Evolutionary conservation across 2,329 filamentous ascomycete species (phyloP).

Genomic region (Fusarium sp.): DNA sequence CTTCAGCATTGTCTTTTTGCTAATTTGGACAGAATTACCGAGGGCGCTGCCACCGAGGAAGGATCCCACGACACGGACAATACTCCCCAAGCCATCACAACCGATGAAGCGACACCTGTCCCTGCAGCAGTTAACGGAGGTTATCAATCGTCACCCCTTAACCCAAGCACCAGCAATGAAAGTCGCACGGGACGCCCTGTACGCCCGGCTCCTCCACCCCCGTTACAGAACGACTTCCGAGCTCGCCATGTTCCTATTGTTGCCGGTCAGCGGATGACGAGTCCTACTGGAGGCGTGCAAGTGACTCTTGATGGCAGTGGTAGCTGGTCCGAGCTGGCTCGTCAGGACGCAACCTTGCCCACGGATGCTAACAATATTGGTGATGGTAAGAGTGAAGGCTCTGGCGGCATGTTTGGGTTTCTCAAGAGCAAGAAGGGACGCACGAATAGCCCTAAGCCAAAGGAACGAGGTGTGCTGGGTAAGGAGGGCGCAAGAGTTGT

Average conservation of each 20-base stretch:
- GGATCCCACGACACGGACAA: slow-evolving; percentile 29
- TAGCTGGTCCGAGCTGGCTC: slow-evolving; percentile 91
- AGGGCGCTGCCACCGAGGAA: slow-evolving; percentile 40
- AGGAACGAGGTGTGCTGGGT: slow-evolving; percentile 90
- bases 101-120: slow-evolving; percentile 60
- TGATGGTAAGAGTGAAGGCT: slow-evolving; percentile 65
- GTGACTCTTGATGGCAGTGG: slow-evolving; percentile 90
- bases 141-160: slow-evolving; percentile 44
- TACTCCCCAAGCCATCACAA: slow-evolving; percentile 62
- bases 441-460: slow-evolving; percentile 92
- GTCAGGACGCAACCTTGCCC: slow-evolving; percentile 81
- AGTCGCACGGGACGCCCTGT: slow-evolving; percentile 43
- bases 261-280: slow-evolving; percentile 76
- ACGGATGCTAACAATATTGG: slow-evolving; percentile 70
- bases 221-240: slow-evolving; percentile 61
- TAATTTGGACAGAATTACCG: slow-evolving; percentile 54
- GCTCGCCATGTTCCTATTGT: slow-evolving; percentile 63
- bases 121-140: slow-evolving; percentile 48
- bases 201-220: slow-evolving; percentile 55
- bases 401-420: slow-evolving; percentile 91
- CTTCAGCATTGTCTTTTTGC: slow-evolving; percentile 5
- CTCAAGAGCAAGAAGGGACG: slow-evolving; percentile 89
- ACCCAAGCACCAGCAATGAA: slow-evolving; percentile 44
- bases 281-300: slow-evolving; percentile 85
- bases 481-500: slow-evolving; percentile 93